Evolutionary conservation across 441 rosid species (phyloP), one percentile per base, ranked within the genome.

Genomic region (Erodium texanum): DNA sequence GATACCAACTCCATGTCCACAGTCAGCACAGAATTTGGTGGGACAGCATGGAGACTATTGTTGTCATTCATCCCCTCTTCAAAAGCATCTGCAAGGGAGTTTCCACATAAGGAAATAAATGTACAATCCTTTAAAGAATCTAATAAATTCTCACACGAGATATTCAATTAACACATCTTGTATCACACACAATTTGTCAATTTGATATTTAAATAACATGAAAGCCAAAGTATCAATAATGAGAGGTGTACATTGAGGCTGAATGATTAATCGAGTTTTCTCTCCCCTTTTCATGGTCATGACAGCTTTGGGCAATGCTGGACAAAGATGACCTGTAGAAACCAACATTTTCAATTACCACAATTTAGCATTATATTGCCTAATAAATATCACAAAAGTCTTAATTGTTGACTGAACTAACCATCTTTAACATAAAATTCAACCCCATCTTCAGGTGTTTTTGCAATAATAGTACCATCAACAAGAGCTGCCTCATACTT

Each of bases 391-490:
- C 68, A 68, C 19, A 66, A 66, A 65, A 66, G 1, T 45, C 36
- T 12, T 43, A 43, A 65, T 11, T 10, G 61, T 50, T 18, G 65
- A 70, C 54, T 48, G 41, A 27, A 64, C 41, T 74, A 78, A 87
- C 92, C 88, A 72, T 87, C 88, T 71, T 80, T 87, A 19, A 85
- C 79, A 69, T 73, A 69, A 76, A 85, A 87, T 65, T 81, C 88
- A 20, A 77, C 43, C 68, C 92, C 89, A 74, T 69, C 87, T 72
- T 75, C 82, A 0, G 72, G 82, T 16, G 86, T 71, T 71, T 78
- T 76, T 22, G 83, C 81, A 50, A 83, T 77, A 65, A 82, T 15
- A 34, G 82, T 68, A 24, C 88, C 87, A 75, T 82, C 84, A 63
- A 62, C 69, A 59, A 81, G 79, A 7, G 68, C 66, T 65, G 75